Conservation (phyloP, 768 basidiomycete species). For the Collybia nuda region DNA sequence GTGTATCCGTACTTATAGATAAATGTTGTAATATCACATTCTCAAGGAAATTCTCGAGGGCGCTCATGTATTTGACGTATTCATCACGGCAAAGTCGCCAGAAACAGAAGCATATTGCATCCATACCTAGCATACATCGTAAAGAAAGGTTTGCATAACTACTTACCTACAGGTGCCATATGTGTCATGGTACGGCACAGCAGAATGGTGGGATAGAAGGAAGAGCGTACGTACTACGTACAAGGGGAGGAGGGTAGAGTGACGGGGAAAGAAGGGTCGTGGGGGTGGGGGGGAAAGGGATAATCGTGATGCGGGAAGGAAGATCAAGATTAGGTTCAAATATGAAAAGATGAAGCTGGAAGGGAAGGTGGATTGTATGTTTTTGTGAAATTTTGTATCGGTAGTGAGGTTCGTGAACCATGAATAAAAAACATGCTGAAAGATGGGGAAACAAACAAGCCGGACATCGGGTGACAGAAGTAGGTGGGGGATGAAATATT, state of each 20-base stretch:
- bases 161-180: slow-evolving; percentile 42
- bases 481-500: slow-evolving; percentile 12
- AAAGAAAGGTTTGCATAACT: slow-evolving; percentile 34
- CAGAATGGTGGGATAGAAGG: not conserved
- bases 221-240: not conserved
- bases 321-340: slow-evolving; percentile 19
- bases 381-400: slow-evolving; percentile 51
- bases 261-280: slow-evolving; percentile 17
- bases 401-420: slow-evolving; percentile 18
- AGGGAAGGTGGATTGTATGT: slow-evolving; percentile 35
- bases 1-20: not conserved
- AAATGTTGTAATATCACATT: slow-evolving; percentile 9
- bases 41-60: not conserved
- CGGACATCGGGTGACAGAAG: slow-evolving; percentile 33
- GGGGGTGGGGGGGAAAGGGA: slow-evolving; percentile 17
- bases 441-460: slow-evolving; percentile 31
- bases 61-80: too few relatives aligned
- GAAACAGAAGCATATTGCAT: slow-evolving; percentile 28
- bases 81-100: too few relatives aligned
- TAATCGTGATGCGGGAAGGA: slow-evolving; percentile 7
- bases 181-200: too few relatives aligned
- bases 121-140: slow-evolving; percentile 26
- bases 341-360: slow-evolving; percentile 34
- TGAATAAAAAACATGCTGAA: slow-evolving; percentile 21
- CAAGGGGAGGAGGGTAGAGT: slow-evolving; percentile 16